Conservation (phyloP, 345 rosid genomes). For the Rhodomyrtus tomentosa region DNA sequence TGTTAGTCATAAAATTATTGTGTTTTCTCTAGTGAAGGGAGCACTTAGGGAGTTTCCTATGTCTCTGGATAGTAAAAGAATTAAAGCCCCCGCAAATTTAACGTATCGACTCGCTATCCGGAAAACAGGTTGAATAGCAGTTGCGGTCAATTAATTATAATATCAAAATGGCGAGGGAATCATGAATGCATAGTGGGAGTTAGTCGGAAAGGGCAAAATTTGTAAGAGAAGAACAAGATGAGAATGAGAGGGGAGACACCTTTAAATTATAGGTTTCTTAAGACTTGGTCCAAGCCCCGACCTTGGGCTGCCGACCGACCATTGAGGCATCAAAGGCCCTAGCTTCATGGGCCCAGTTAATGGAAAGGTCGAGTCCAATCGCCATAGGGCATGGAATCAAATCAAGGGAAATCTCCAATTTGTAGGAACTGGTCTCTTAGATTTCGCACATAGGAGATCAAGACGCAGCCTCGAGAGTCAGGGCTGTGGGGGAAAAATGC, state of each 20-base stretch:
- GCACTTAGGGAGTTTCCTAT: neutral
- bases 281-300: neutral
- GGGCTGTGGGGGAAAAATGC: neutral
- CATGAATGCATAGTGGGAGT: neutral
- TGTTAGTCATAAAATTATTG: neutral
- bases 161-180: neutral
- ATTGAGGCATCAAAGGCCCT: neutral
- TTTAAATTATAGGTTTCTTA: neutral
- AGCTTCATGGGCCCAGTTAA: neutral
- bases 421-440: neutral
- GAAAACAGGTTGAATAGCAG: neutral
- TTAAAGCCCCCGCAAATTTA: fast-evolving
- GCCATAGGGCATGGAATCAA: neutral
- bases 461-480: neutral
- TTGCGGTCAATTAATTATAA: neutral
- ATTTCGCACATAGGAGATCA: neutral
- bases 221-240: neutral
- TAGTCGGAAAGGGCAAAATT: neutral
- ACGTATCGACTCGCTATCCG: neutral
- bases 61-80: fast-evolving
- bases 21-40: neutral
- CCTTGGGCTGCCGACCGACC: neutral
- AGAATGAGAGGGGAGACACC: neutral
- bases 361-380: neutral
- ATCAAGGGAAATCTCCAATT: neutral